phyloP scores from a whole-genome alignment of 495 filamentous ascomycete species.

The Trichoderma asperelloides region DNA sequence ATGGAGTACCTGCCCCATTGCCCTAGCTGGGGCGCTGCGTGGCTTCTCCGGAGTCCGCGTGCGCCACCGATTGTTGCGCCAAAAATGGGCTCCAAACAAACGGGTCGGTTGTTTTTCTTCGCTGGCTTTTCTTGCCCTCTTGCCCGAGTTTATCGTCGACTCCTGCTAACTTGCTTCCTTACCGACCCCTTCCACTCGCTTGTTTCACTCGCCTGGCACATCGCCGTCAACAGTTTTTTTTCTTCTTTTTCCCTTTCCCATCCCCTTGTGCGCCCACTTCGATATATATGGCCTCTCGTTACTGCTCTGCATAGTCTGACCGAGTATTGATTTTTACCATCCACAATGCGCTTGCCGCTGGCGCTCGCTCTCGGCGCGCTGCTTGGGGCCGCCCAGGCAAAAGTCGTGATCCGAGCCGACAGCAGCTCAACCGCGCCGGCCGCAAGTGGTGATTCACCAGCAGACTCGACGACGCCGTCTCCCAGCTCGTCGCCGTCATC shows the following conservation, averaged over 20 bases:
- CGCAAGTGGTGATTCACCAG: background rate
- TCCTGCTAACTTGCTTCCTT: background rate
- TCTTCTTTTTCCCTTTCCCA: background rate
- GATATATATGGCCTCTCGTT: background rate
- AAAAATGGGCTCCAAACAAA: background rate
- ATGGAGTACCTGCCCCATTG: background rate
- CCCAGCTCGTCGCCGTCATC: background rate
- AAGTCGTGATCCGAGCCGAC: background rate
- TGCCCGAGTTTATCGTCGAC: background rate
- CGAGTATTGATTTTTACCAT: background rate
- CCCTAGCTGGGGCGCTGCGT: background rate
- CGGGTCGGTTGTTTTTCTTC: background rate
- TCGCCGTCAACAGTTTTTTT: background rate
- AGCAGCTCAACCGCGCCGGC: background rate
- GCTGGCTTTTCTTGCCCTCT: background rate
- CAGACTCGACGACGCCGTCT: background rate
- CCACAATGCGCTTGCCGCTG: background rate
- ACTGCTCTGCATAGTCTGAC: background rate
- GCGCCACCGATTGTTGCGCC: background rate
- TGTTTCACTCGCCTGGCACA: conserved; percentile 6
- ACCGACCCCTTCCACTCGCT: conserved; percentile 6
- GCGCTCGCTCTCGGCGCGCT: conserved; percentile 4
- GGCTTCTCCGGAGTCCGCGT: conserved; percentile 3
- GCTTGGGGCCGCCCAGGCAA: conserved; percentile 1
- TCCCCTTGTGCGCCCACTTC: background rate